These are phyloP conservation scores for Paraphaeosphaeria minitans DNA, from an alignment of 2,329 filamentous ascomycete species.

Conservation along the genomic window DNA sequence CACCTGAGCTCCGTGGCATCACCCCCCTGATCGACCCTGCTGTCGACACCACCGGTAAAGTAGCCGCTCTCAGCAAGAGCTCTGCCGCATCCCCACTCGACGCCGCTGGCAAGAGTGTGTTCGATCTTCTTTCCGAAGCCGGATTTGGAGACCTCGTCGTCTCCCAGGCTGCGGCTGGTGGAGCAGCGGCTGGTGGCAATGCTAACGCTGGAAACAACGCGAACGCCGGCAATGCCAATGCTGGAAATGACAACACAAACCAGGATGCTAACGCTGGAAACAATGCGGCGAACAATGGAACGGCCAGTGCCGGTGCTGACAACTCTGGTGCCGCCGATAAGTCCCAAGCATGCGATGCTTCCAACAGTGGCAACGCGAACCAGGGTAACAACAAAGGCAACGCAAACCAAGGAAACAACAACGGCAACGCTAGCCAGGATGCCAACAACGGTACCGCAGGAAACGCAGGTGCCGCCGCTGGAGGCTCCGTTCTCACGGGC, in stretches of 20 bases:
- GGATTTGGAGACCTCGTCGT: constrained; percentile 67
- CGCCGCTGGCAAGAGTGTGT: constrained; percentile 67
- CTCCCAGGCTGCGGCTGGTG: constrained; percentile 44
- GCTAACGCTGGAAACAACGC: constrained; percentile 15
- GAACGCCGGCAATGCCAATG: constrained; percentile 16
- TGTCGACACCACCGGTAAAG: constrained; percentile 60
- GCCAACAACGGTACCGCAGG: constrained; percentile 15
- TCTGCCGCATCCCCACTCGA: constrained; percentile 62
- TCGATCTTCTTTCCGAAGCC: constrained; percentile 65
- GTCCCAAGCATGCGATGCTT: constrained; percentile 14
- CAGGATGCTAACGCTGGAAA: constrained; percentile 5
- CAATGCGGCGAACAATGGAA: not conserved
- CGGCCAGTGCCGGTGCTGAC: not conserved
- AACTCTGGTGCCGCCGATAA: constrained; percentile 17
- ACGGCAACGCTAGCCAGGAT: not conserved
- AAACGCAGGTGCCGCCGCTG: constrained; percentile 19
- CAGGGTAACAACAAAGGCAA: not conserved
- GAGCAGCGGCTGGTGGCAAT: constrained; percentile 41
- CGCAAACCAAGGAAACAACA: constrained; percentile 19
- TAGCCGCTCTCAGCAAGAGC: constrained; percentile 64
- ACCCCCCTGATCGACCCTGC: constrained; percentile 70
- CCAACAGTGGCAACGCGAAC: constrained; percentile 16
- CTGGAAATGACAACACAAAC: no score
- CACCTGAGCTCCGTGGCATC: constrained; percentile 66
- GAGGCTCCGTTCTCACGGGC: constrained; percentile 16